Evolutionary conservation across 495 filamentous ascomycete genomes (phyloP), one percentile per base, ranked within the genome.

Genomic region (Friedmanniomyces endolithicus): DNA sequence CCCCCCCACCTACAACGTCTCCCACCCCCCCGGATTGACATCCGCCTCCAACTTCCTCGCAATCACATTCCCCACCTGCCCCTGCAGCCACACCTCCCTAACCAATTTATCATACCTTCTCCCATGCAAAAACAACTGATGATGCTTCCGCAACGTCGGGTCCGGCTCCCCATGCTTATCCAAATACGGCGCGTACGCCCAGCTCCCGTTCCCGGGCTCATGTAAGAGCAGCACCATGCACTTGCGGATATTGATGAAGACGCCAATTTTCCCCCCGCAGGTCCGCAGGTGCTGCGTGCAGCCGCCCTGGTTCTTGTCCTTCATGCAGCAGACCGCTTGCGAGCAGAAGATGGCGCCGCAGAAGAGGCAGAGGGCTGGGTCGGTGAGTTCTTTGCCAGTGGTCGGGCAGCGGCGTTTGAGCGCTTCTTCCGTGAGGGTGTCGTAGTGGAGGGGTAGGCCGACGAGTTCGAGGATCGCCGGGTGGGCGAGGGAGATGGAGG

Each of bases 1-100:
- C n/a, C n/a, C n/a, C n/a, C 27, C 27, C 27, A 31, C 9, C 44
- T 50, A 72, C 41, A 71, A 35, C 44, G 90, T 95, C 71, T 98
- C 92, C 92, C 92, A 98, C 1, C 92, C 92, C 7, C 92, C 92
- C 59, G 85, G 94, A 65, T 97, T 97, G 41, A 95, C 86, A 64
- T 98, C 92, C 11, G 84, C 84, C 72, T 98, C 92, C 57, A 97
- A 70, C 67, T 88, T 89, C 57, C 92, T 75, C 51, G 83, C 83
- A 64, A 98, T 94, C 33, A 83, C 84, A 45, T 85, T 90, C n/a
- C 88, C 88, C 31, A 97, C 79, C 22, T 82, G 80, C 60, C 95
- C 88, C 22, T 82, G 78, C 54, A 98, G 72, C 92, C 94, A 97
- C 23, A 89, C 78, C 60, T 81, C 86, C 48, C 92, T 76, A 35